A percentile compares a stretch with the other conserved stretches of the same genome.
Conservation (phyloP, 1,284 basidiomycete species). For the Microbotryomycetes sp. region DNA sequence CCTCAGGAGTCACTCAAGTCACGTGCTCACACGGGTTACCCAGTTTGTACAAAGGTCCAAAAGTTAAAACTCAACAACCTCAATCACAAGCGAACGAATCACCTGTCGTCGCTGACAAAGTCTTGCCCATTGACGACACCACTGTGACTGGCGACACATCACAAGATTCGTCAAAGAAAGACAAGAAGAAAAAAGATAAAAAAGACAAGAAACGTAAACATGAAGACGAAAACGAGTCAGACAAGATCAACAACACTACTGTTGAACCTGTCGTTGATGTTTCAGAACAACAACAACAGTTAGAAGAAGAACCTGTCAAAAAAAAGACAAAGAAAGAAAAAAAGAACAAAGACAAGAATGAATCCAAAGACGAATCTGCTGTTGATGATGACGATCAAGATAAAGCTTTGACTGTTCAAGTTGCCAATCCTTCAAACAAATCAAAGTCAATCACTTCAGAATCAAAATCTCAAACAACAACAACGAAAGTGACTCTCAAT, state of each 20-base stretch:
- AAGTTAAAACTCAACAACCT: conserved; percentile 38
- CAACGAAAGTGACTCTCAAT: no score
- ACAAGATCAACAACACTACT: background rate
- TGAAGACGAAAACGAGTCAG: conserved; percentile 41
- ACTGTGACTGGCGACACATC: background rate
- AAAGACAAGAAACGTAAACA: background rate
- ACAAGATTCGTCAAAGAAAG: background rate
- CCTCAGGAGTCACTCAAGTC: background rate
- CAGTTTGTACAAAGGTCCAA: conserved; percentile 66
- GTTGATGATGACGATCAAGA: background rate
- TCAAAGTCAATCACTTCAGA: no score
- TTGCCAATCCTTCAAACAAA: background rate
- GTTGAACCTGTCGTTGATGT: background rate
- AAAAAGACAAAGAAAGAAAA: background rate
- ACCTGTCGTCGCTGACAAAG: background rate
- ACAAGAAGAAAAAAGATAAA: background rate
- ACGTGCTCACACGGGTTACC: no score
- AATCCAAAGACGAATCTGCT: conserved; percentile 14
- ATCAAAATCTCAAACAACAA: no score
- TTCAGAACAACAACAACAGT: background rate
- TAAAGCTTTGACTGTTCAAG: conserved; percentile 2
- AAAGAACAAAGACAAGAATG: conserved; percentile 9
- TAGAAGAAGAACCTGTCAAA: background rate
- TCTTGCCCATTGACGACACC: background rate
- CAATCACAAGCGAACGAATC: background rate